A percentile compares a stretch with the other conserved stretches of the same genome.
Evolutionary conservation across 495 filamentous ascomycete species (phyloP).

Genomic region (Penicillium desertorum): DNA sequence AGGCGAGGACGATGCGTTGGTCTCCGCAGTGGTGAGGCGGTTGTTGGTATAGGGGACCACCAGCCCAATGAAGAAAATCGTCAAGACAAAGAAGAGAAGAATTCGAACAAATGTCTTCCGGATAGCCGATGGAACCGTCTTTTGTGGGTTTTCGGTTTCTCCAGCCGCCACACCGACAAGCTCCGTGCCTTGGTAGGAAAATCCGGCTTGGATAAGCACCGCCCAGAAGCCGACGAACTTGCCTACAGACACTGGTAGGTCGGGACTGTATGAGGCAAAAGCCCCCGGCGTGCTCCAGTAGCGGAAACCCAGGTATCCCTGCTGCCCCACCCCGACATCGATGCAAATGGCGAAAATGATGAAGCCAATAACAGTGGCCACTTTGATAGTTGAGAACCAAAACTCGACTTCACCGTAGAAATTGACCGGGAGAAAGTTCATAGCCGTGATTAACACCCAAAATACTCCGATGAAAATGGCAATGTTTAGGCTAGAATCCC

Average conservation of each 20-base stretch:
- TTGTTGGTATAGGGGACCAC: conserved; percentile 52
- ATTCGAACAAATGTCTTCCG: conserved; percentile 69
- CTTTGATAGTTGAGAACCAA: conserved; percentile 61
- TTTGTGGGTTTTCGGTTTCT: conserved; percentile 63
- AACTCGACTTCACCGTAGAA: conserved; percentile 59
- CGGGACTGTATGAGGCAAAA: conserved; percentile 57
- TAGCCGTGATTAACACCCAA: conserved; percentile 59
- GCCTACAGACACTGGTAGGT: conserved; percentile 57
- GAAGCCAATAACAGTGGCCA: conserved; percentile 58
- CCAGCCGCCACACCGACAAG: conserved; percentile 66
- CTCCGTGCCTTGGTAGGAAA: conserved; percentile 68
- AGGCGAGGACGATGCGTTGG: conserved; percentile 61
- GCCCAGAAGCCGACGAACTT: conserved; percentile 43
- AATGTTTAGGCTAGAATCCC: conserved; percentile 56
- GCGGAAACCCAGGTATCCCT: conserved; percentile 55
- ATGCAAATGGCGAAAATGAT: conserved; percentile 61
- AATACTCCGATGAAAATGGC: conserved; percentile 68
- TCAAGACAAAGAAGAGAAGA: conserved; percentile 64
- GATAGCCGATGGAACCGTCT: conserved; percentile 63
- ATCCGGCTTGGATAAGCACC: conserved; percentile 51
- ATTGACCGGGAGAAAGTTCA: conserved; percentile 59
- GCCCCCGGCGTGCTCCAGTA: conserved; percentile 64
- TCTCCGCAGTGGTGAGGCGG: conserved; percentile 29
- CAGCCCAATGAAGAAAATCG: conserved; percentile 68
- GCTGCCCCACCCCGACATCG: conserved; percentile 56